Conservation (phyloP, 73 alveolate species). For the Tetrahymena borealis region DNA sequence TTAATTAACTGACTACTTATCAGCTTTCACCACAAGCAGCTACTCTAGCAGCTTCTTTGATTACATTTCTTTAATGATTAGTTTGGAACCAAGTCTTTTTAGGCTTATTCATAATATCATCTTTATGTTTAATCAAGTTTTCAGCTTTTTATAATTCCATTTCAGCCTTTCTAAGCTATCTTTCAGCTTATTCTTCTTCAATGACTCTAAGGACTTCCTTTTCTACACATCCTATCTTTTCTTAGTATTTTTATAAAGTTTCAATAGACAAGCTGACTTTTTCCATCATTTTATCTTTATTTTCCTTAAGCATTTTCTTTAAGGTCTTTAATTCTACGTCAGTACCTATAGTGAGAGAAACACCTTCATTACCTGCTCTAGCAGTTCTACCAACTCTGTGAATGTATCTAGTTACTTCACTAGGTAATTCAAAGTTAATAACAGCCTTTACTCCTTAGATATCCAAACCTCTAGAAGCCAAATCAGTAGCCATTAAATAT, state of each 20-base stretch:
- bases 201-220: constrained; percentile 58
- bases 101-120: constrained; percentile 87
- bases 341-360: constrained; percentile 86
- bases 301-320: constrained; percentile 51
- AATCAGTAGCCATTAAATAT: constrained; percentile 94
- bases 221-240: constrained; percentile 40
- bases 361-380: constrained; percentile 95
- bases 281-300: constrained; percentile 9
- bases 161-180: constrained; percentile 72
- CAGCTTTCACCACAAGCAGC: not conserved
- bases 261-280: constrained; percentile 9
- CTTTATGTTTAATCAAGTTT: constrained; percentile 70
- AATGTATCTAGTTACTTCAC: constrained; percentile 84
- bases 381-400: constrained; percentile 99
- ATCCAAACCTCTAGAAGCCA: constrained; percentile 98
- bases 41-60: not conserved
- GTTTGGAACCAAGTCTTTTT: constrained; percentile 64
- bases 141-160: constrained; percentile 82
- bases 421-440: constrained; percentile 94
- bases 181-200: constrained; percentile 76
- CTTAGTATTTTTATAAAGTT: constrained; percentile 7
- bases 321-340: constrained; percentile 82
- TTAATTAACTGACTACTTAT: too few relatives aligned
- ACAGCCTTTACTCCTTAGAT: constrained; percentile 86
- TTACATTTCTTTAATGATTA: not conserved